phyloP scores from a whole-genome alignment of 768 basidiomycete species.

The Pisolithus marmoratus region DNA sequence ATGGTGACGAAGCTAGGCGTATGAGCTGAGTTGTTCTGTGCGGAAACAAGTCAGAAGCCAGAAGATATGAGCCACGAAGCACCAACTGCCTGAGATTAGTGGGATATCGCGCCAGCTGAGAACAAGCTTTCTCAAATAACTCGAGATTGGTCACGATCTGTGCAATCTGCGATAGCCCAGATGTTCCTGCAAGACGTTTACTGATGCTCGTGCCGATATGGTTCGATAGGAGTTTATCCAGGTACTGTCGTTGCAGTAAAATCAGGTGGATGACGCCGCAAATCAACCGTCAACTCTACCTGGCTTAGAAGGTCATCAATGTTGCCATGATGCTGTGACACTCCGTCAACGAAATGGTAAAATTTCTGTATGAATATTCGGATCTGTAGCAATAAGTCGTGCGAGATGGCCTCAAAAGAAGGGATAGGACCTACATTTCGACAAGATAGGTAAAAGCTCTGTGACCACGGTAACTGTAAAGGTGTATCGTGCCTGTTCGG shows the following conservation, averaged over 20 bases:
- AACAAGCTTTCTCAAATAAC: constrained; percentile 81
- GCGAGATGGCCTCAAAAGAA: background rate
- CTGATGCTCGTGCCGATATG: constrained; percentile 74
- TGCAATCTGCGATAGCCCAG: constrained; percentile 83
- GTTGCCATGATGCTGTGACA: constrained; percentile 84
- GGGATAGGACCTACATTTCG: constrained; percentile 57
- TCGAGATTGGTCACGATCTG: constrained; percentile 92
- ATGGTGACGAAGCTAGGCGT: constrained; percentile 58
- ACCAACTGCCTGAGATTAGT: constrained; percentile 67
- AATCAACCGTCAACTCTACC: constrained; percentile 37
- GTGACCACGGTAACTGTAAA: constrained; percentile 85
- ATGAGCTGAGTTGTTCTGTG: constrained; percentile 76
- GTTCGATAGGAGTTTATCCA: constrained; percentile 75
- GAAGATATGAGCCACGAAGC: background rate
- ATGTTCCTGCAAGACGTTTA: constrained; percentile 65
- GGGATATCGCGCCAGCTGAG: constrained; percentile 78
- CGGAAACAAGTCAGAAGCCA: background rate
- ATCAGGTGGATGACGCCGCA: background rate
- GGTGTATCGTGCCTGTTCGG: constrained; percentile 56
- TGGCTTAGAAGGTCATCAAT: constrained; percentile 89
- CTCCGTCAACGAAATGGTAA: constrained; percentile 94
- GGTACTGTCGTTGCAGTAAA: constrained; percentile 46
- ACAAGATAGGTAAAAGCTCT: constrained; percentile 92
- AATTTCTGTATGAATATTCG: constrained; percentile 89
- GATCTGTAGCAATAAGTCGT: constrained; percentile 43